Evolutionary conservation across 345 rosid genomes (phyloP).

Genomic region (Tarenaya hassleriana): DNA sequence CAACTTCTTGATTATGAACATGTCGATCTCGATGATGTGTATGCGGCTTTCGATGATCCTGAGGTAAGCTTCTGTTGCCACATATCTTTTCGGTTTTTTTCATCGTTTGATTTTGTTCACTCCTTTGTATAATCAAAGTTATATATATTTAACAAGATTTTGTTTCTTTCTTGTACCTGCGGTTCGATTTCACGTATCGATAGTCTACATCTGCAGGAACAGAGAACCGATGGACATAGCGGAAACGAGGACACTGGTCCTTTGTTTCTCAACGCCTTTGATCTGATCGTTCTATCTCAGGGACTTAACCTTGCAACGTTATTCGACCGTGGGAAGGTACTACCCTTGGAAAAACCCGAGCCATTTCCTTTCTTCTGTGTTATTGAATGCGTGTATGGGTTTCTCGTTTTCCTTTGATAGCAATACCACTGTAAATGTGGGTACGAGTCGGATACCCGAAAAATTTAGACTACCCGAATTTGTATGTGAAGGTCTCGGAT

Average conservation of each 20-base stretch:
- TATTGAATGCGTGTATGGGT: too few species aligned
- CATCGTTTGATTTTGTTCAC: background rate
- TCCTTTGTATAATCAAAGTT: slow-evolving; percentile 3
- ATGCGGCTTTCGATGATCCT: slow-evolving; percentile 83
- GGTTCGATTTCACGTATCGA: background rate
- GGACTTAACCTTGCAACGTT: slow-evolving; percentile 90
- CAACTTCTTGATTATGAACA: slow-evolving; percentile 75
- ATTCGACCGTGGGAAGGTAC: slow-evolving; percentile 86
- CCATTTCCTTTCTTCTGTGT: too few species aligned
- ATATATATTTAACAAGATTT: too few species aligned
- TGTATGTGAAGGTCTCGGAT: too few species aligned
- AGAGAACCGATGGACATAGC: slow-evolving; percentile 37
- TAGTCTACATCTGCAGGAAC: slow-evolving; percentile 41
- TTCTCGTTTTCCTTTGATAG: too few species aligned
- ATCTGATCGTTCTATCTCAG: slow-evolving; percentile 82
- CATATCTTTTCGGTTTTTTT: background rate
- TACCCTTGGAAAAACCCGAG: too few species aligned
- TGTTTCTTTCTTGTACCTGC: too few species aligned
- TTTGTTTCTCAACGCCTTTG: slow-evolving; percentile 86
- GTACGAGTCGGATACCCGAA: too few species aligned
- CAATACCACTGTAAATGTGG: too few species aligned
- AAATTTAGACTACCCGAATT: too few species aligned
- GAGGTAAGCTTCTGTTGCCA: slow-evolving; percentile 45
- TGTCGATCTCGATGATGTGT: slow-evolving; percentile 86
- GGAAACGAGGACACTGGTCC: slow-evolving; percentile 64